These are phyloP conservation scores for Alternaria sp. DNA, from an alignment of 2,329 filamentous ascomycete species.

Conservation along the genomic window DNA sequence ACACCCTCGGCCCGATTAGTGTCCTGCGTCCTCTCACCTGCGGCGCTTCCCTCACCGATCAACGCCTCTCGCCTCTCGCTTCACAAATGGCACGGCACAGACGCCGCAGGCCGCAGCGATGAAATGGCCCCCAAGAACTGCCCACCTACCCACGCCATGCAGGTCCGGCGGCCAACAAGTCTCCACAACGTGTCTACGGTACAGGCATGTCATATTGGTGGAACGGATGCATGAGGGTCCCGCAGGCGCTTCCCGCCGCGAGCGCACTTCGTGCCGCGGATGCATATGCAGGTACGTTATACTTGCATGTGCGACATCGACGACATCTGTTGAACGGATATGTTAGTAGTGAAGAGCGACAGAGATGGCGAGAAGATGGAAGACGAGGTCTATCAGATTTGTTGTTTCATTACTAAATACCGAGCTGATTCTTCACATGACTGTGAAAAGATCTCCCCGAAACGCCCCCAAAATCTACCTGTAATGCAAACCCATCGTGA, in stretches of 20 bases:
- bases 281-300: background rate
- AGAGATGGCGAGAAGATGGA: rapidly evolving
- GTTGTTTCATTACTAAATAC: background rate
- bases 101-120: background rate
- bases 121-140: background rate
- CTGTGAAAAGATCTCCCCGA: no score
- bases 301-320: background rate
- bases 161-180: background rate
- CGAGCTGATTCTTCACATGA: background rate
- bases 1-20: background rate
- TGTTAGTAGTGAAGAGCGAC: background rate
- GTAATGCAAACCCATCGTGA: background rate
- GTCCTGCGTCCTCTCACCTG: background rate
- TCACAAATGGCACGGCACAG: background rate
- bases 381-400: background rate
- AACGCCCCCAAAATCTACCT: background rate
- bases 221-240: background rate
- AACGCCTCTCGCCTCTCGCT: background rate
- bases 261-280: background rate
- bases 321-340: background rate
- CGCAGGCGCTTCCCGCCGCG: background rate
- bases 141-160: background rate
- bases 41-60: background rate
- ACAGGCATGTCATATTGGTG: background rate
- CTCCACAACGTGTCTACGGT: background rate